phyloP scores from a whole-genome alignment of 2,329 filamentous ascomycete species.

The Neopestalotiopsis sp. region DNA sequence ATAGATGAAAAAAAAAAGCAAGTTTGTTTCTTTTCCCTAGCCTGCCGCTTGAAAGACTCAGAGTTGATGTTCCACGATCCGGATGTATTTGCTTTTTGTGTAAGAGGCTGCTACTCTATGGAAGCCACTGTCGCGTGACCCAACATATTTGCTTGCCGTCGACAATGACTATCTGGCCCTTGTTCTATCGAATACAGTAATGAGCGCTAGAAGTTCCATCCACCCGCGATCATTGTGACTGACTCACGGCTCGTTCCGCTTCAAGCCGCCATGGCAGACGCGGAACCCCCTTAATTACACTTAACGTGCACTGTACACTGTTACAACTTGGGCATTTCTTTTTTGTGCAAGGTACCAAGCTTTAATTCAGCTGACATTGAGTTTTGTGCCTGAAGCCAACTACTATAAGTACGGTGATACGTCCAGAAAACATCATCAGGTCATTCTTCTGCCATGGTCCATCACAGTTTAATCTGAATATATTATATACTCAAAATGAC shows the following conservation, averaged over 20 bases:
- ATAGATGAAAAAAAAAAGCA: background rate
- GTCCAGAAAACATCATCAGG: background rate
- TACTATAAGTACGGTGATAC: background rate
- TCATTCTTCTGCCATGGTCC: background rate
- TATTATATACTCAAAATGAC: background rate
- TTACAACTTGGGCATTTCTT: background rate
- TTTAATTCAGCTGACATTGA: background rate
- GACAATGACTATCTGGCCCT: background rate
- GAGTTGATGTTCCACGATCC: background rate
- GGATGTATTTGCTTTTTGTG: background rate
- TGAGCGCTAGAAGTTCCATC: background rate
- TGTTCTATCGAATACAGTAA: background rate
- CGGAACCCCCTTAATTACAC: background rate
- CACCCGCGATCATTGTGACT: background rate
- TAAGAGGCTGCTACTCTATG: background rate
- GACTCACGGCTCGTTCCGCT: conserved; percentile 1
- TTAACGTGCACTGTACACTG: background rate
- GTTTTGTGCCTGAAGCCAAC: background rate
- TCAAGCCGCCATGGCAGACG: background rate
- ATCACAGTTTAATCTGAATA: background rate
- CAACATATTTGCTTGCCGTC: background rate
- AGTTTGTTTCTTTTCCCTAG: background rate
- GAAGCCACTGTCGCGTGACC: background rate
- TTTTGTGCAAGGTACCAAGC: background rate
- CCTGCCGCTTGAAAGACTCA: background rate